Conservation (phyloP, 371 early-diverging fungal genomes). For the Rhizopus sp. region DNA sequence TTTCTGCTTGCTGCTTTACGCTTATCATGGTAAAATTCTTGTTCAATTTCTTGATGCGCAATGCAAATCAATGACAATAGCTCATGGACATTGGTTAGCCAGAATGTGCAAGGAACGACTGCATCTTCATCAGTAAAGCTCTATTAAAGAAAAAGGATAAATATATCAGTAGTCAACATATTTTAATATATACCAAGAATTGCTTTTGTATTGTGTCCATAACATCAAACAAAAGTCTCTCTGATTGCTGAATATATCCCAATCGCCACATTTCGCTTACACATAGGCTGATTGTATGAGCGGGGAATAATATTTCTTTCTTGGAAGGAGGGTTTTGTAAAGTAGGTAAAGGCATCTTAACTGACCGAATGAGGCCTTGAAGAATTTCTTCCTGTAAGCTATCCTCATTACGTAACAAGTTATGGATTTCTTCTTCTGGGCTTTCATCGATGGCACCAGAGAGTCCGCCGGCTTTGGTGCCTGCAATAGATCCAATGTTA, state of each 20-base stretch:
- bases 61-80: constrained; percentile 66
- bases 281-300: constrained; percentile 84
- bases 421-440: constrained; percentile 55
- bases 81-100: constrained; percentile 95
- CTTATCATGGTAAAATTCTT: constrained; percentile 31
- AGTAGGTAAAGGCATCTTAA: constrained; percentile 89
- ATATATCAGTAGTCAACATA: background rate
- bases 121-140: constrained; percentile 59
- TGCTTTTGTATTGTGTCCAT: constrained; percentile 83
- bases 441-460: constrained; percentile 36
- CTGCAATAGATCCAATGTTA: constrained; percentile 29
- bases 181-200: constrained; percentile 50
- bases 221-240: constrained; percentile 77
- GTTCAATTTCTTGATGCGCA: constrained; percentile 41
- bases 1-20: constrained; percentile 35
- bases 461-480: constrained; percentile 23
- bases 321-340: constrained; percentile 75
- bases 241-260: constrained; percentile 80
- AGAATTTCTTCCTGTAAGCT: constrained; percentile 85
- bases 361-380: constrained; percentile 82
- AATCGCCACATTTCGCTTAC: constrained; percentile 85
- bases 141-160: constrained; percentile 3
- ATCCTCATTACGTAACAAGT: constrained; percentile 69
- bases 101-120: constrained; percentile 74
- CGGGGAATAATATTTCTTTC: constrained; percentile 92